Evolutionary conservation across 2,329 filamentous ascomycete species (phyloP).

Genomic region (Diplodia mutila): DNA sequence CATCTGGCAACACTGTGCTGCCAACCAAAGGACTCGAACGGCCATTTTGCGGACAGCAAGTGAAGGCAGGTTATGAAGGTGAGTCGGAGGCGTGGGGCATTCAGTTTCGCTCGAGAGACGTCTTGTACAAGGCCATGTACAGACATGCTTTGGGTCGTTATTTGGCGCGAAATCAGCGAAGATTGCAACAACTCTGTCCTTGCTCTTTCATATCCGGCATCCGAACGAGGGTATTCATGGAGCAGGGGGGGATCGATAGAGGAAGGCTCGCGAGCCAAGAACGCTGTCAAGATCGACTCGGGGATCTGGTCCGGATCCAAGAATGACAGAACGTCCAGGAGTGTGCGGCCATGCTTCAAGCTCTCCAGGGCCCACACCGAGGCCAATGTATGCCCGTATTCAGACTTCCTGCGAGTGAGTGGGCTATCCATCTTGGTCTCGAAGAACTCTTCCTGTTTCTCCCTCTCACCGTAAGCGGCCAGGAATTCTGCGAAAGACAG

Average conservation of each 20-base stretch:
- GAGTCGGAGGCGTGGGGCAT: background rate
- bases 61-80: constrained; percentile 1
- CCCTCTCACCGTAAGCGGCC: constrained; percentile 23
- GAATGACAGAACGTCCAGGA: constrained; percentile 29
- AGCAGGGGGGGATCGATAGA: background rate
- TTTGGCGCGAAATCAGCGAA: constrained; percentile 16
- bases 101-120: background rate
- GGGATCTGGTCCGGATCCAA: constrained; percentile 29
- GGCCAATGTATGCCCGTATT: background rate
- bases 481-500: constrained; percentile 28
- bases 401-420: background rate
- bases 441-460: background rate
- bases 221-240: constrained; percentile 17
- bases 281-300: constrained; percentile 21
- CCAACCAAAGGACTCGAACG: constrained; percentile 29
- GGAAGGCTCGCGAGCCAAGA: background rate
- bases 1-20: constrained; percentile 28
- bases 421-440: background rate
- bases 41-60: constrained; percentile 29
- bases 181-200: constrained; percentile 25
- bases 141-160: background rate
- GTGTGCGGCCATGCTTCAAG: constrained; percentile 19
- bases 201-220: constrained; percentile 12
- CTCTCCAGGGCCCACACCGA: constrained; percentile 27
- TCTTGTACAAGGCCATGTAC: background rate